A percentile compares a stretch with the other conserved stretches of the same genome.
Evolutionary conservation across 2,329 filamentous ascomycete genomes (phyloP).

Genomic region (Aspergillus pseudotamarii): DNA sequence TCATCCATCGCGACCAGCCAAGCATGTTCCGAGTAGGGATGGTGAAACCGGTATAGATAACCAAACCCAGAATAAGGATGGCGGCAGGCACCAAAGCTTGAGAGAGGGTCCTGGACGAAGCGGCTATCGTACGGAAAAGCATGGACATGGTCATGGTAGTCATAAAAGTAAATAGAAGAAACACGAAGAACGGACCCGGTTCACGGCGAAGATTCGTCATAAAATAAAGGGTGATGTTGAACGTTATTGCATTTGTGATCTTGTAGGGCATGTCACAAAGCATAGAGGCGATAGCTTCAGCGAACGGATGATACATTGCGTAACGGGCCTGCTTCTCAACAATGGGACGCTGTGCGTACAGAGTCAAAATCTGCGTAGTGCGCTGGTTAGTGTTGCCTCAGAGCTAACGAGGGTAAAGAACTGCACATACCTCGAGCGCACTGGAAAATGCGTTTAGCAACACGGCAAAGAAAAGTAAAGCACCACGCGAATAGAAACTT

Average conservation of each 20-base stretch:
- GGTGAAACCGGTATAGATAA: constrained; percentile 51
- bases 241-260: constrained; percentile 67
- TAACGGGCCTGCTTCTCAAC: constrained; percentile 20
- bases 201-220: constrained; percentile 77
- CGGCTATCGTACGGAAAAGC: constrained; percentile 77
- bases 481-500: constrained; percentile 78
- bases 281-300: constrained; percentile 8
- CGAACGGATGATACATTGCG: constrained; percentile 21
- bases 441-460: constrained; percentile 83
- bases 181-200: constrained; percentile 79
- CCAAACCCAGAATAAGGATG: constrained; percentile 42
- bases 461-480: constrained; percentile 84
- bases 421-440: constrained; percentile 64
- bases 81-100: constrained; percentile 57
- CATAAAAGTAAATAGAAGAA: constrained; percentile 72
- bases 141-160: constrained; percentile 77
- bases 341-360: constrained; percentile 41
- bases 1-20: constrained; percentile 77
- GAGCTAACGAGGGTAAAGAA: background rate
- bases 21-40: constrained; percentile 62
- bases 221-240: constrained; percentile 81
- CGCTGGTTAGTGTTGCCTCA: constrained; percentile 15
- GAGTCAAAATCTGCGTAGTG: constrained; percentile 67
- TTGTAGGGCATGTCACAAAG: constrained; percentile 67
- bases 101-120: constrained; percentile 66